phyloP scores from a whole-genome alignment of 2,329 filamentous ascomycete genomes.

The Passalora sequoiae region DNA sequence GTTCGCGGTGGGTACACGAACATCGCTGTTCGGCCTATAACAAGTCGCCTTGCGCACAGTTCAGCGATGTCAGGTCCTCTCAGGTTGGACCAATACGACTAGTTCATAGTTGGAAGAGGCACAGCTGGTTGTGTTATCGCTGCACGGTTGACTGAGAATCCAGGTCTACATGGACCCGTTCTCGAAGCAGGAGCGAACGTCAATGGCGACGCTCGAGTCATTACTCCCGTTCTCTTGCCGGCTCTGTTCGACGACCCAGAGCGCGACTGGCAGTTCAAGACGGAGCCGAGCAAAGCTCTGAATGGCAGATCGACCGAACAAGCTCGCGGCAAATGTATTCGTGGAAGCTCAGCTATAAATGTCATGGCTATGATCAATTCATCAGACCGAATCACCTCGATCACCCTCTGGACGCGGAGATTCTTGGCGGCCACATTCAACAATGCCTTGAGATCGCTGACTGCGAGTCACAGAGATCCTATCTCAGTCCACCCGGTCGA shows the following conservation, averaged over 20 bases:
- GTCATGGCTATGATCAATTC: conserved; percentile 28
- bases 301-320: conserved; percentile 19
- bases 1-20: too few relatives aligned
- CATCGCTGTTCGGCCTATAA: too few relatives aligned
- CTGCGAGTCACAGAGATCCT: conserved; percentile 36
- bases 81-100: conserved; percentile 12
- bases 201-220: conserved; percentile 20
- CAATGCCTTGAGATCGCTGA: conserved; percentile 40
- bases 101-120: conserved; percentile 27
- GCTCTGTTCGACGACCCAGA: conserved; percentile 16
- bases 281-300: conserved; percentile 13
- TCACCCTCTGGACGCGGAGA: conserved; percentile 29
- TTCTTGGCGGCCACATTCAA: conserved; percentile 26
- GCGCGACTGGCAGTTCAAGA: conserved; percentile 24
- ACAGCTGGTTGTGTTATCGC: conserved; percentile 27
- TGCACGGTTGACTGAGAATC: conserved; percentile 18
- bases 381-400: conserved; percentile 27
- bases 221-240: conserved; percentile 19
- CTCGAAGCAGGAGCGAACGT: conserved; percentile 26
- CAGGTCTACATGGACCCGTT: conserved; percentile 19
- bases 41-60: too few relatives aligned
- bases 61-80: neutral
- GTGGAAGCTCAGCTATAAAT: conserved; percentile 40
- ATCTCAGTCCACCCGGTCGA: conserved; percentile 17
- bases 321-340: conserved; percentile 36